phyloP scores from a whole-genome alignment of 192 early-diverging fungal species.

The Gorgonomyces haynaldii region DNA sequence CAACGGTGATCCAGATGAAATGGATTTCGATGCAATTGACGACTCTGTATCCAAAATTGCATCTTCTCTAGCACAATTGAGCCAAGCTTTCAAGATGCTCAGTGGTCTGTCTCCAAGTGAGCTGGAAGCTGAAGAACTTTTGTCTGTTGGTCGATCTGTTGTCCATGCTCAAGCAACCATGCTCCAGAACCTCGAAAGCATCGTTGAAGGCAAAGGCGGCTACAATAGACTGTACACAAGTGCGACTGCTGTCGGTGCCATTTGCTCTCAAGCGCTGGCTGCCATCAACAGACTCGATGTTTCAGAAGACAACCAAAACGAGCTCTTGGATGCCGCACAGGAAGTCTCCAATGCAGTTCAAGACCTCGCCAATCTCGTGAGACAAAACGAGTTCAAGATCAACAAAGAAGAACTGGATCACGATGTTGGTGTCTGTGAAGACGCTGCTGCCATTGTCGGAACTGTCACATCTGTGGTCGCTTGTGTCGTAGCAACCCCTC shows the following conservation, averaged over 20 bases:
- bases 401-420: constrained; percentile 21
- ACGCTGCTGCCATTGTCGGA: constrained; percentile 22
- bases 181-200: constrained; percentile 24
- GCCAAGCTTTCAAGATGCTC: constrained; percentile 43
- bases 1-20: constrained; percentile 28
- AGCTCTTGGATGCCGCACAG: constrained; percentile 30
- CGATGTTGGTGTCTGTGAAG: constrained; percentile 14
- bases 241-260: constrained; percentile 19
- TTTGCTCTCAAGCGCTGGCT: constrained; percentile 19
- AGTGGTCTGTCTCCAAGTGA: constrained; percentile 20
- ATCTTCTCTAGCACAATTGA: constrained; percentile 35
- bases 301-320: constrained; percentile 27
- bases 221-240: constrained; percentile 23
- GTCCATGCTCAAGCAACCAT: constrained; percentile 17
- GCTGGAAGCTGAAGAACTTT: constrained; percentile 20
- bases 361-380: constrained; percentile 15
- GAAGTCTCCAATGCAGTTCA: constrained; percentile 21
- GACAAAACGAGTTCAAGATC: constrained; percentile 8
- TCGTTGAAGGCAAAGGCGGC: constrained; percentile 24
- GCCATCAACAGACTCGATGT: constrained; percentile 37
- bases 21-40: constrained; percentile 43
- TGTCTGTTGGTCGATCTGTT: constrained; percentile 22
- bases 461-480: constrained; percentile 22
- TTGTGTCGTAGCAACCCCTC: constrained; percentile 20
- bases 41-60: constrained; percentile 28